Evolutionary conservation across 164 flowering plant genomes (phyloP).

Genomic region (Magnolia officinalis): DNA sequence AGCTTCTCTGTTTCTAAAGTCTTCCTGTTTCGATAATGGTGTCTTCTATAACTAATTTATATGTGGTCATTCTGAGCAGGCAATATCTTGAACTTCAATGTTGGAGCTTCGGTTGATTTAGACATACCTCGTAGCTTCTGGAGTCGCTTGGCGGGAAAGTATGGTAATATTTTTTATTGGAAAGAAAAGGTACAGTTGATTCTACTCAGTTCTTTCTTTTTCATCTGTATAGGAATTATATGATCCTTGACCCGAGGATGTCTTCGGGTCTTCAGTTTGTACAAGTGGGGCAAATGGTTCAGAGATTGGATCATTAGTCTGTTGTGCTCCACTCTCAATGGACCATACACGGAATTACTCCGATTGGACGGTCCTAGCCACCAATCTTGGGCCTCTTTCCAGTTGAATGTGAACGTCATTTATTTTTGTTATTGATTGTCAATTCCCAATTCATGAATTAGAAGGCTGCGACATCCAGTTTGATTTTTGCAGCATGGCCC

Average conservation of each 20-base stretch:
- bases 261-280: background rate
- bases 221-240: background rate
- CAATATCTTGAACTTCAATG: conserved; percentile 86
- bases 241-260: background rate
- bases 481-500: too few relatives aligned
- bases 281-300: background rate
- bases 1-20: background rate
- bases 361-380: too few relatives aligned
- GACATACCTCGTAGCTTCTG: conserved; percentile 95
- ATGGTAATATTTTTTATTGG: conserved; percentile 96
- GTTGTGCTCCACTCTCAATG: too few relatives aligned
- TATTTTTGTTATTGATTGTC: background rate
- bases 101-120: conserved; percentile 78
- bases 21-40: background rate
- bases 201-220: background rate
- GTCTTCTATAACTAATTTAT: too few relatives aligned
- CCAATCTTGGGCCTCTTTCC: background rate
- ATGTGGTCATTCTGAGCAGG: conserved; percentile 36
- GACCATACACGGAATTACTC: too few relatives aligned
- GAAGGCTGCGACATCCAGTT: too few relatives aligned
- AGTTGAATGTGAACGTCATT: background rate
- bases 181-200: conserved; percentile 67
- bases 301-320: too few relatives aligned
- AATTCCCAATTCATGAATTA: background rate
- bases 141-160: conserved; percentile 91